These are phyloP conservation scores for Westerdykella ornata DNA, from an alignment of 2,329 filamentous ascomycete genomes.

Conservation along the genomic window DNA sequence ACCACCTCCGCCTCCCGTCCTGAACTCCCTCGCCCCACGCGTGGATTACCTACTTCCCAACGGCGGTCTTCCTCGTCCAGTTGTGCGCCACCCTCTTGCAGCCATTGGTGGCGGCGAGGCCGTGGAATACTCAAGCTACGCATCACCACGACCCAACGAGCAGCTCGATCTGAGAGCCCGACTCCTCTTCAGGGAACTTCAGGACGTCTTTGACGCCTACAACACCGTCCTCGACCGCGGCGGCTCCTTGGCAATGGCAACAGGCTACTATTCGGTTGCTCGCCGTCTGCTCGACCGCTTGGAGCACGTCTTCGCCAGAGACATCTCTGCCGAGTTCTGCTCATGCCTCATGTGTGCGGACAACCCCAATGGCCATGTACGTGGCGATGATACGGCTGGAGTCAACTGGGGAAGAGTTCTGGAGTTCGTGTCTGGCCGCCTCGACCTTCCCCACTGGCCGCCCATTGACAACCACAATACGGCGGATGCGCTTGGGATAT, in stretches of 20 bases:
- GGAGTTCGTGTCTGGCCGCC: constrained; percentile 82
- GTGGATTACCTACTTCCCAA: constrained; percentile 91
- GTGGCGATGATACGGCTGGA: constrained; percentile 55
- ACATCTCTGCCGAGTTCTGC: constrained; percentile 82
- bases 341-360: constrained; percentile 74
- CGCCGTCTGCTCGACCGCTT: constrained; percentile 80
- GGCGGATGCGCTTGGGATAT: constrained; percentile 54
- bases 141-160: constrained; percentile 46
- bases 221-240: constrained; percentile 71
- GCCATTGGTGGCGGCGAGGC: constrained; percentile 52
- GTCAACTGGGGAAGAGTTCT: constrained; percentile 94
- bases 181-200: constrained; percentile 74
- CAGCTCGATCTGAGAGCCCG: constrained; percentile 53
- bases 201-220: constrained; percentile 79
- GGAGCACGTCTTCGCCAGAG: constrained; percentile 88
- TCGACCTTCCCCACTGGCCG: constrained; percentile 81
- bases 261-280: constrained; percentile 90
- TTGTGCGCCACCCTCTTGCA: constrained; percentile 67
- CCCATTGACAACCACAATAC: constrained; percentile 55
- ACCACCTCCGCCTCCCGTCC: constrained; percentile 60
- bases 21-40: constrained; percentile 62
- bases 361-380: constrained; percentile 22
- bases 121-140: constrained; percentile 53
- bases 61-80: constrained; percentile 66
- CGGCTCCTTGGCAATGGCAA: constrained; percentile 89